Base-by-base conservation (phyloP, 1,284 basidiomycete genomes). In the Bjerkandera adusta region DNA sequence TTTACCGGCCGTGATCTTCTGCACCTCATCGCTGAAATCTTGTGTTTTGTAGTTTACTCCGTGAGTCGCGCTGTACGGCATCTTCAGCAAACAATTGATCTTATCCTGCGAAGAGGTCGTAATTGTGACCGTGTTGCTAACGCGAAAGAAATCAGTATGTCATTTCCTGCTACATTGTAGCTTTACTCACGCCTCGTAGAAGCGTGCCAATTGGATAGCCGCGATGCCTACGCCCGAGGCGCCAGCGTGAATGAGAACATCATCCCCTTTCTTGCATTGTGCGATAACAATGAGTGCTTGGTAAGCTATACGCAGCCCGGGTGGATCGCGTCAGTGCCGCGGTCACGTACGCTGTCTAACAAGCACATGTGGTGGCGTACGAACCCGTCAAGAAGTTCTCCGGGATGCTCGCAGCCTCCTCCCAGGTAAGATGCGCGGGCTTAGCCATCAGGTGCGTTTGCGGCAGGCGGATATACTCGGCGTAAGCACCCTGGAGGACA, bases 191-290 rank as follows among this genome's bases (percentile, higher is more conserved):
- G 89, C 88, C 51, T 81, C 81, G 50, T 77, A 83, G 45, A 78
- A 62, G 48, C 87, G 79, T 11, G 93, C 91, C 16, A 98, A 72
- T 68, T 98, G 95, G 47, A 92, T 92, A 3, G 92, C 92, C 2
- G 94, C 88, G 12, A 96, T 68, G 2, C 95, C 95, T 2, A 97
- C 94, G 41, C 94, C 92, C 7, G 88, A 91, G 3, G 91, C 92
- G 7, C 86, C 92, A 20, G 92, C 92, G 61, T 97, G 95, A 20
- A 98, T 76, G 16, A 98, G 75, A 8, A 92, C 88, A 57, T 89
- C 71, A 42, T 92, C 85, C 25, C 83, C 85, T 53, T 74, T 62
- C 60, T 85, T 78, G 38, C 94, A 60, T 54, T 85, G 75, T 2
- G 84, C 86, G 51, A 85, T 80, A 24, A 85, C 64, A 49, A 88